Base-by-base conservation (phyloP, 2,329 filamentous ascomycete genomes). In the Diaporthe ilicicola region DNA sequence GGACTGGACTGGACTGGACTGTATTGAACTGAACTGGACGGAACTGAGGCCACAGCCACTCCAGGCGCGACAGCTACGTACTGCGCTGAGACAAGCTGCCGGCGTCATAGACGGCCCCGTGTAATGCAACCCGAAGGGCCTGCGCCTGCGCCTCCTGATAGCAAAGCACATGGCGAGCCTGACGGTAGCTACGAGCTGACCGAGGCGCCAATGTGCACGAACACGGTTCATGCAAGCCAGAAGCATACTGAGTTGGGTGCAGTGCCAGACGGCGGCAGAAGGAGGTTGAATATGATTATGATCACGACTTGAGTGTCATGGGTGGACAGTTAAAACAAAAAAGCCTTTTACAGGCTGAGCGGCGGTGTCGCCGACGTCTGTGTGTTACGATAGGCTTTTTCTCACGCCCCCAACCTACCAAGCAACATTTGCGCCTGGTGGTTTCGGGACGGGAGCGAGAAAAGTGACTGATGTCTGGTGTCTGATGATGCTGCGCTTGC, bases 101-200 rank as follows among this genome's bases (percentile, higher is more conserved):
- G 59, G 59, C 59, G 59, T 62, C 59, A 62, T 62, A 62, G 59
- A 62, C 59, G 59, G 59, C 42, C 56, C 39, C 42, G 56, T 62
- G 56, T 24, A 62, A 62, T 62, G 56, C 56, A 62, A 22, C 10
- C 56, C 17, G 59, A 48, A 42, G 42, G 42, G 59, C 19, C 42
- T 62, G 44, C 29, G 59, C 19, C 42, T 62, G 44, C 29, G 59
- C 59, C 59, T 62, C 59, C 19, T 37, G 59, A 44, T 17, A 24
- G 29, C 27, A 62, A 22, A 24, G 29, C 27, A 62, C 1, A 24
- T 2, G 19, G 19, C 19, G 42, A 34, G 42, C 56, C 39, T 24
- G 2, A 61, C 7, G 22, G 24, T 37, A 61, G 24, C 17, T 46
- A n/a, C n/a, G n/a, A n/a, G 15, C 6, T 32, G 56, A 9, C 46